These are phyloP conservation scores for Hyphopichia wangnamkhiaoensis DNA, from an alignment of 1,139 yeast genomes.

Conservation along the genomic window DNA sequence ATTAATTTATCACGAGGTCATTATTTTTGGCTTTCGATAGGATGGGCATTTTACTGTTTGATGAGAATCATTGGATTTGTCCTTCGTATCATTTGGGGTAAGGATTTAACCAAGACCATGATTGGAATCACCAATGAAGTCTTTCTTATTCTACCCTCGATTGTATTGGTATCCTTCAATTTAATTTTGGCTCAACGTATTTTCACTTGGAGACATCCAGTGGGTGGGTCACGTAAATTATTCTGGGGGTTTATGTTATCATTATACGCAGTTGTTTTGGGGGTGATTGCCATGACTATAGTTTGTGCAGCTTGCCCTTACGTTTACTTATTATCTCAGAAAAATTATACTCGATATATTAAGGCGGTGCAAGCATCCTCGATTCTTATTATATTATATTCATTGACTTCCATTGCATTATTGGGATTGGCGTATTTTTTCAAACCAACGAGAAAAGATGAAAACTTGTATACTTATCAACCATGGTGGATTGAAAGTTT, in stretches of 20 bases:
- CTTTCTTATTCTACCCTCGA: slow-evolving; percentile 57
- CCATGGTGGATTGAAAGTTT: slow-evolving; percentile 81
- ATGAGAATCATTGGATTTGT: slow-evolving; percentile 63
- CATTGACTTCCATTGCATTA: slow-evolving; percentile 53
- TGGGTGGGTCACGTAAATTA: slow-evolving; percentile 57
- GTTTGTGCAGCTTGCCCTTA: slow-evolving; percentile 68
- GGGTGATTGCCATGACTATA: slow-evolving; percentile 66
- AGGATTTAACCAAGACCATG: slow-evolving; percentile 43
- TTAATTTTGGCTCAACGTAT: slow-evolving; percentile 73
- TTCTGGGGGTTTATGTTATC: slow-evolving; percentile 58
- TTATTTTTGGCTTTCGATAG: slow-evolving; percentile 58
- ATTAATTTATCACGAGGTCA: slow-evolving; percentile 62
- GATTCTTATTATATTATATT: slow-evolving; percentile 57
- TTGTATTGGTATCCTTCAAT: slow-evolving; percentile 57
- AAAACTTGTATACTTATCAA: slow-evolving; percentile 60
- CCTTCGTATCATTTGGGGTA: slow-evolving; percentile 60
- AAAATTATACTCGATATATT: slow-evolving; percentile 50
- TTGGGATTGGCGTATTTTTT: slow-evolving; percentile 53
- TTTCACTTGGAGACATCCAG: slow-evolving; percentile 84
- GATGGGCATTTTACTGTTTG: slow-evolving; percentile 54
- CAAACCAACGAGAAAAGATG: slow-evolving; percentile 59
- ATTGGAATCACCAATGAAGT: slow-evolving; percentile 64
- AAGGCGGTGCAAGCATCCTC: slow-evolving; percentile 61
- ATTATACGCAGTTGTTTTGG: slow-evolving; percentile 55
- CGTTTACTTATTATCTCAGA: slow-evolving; percentile 51